Conservation (phyloP, 345 rosid species). For the Nephelium lappaceum region DNA sequence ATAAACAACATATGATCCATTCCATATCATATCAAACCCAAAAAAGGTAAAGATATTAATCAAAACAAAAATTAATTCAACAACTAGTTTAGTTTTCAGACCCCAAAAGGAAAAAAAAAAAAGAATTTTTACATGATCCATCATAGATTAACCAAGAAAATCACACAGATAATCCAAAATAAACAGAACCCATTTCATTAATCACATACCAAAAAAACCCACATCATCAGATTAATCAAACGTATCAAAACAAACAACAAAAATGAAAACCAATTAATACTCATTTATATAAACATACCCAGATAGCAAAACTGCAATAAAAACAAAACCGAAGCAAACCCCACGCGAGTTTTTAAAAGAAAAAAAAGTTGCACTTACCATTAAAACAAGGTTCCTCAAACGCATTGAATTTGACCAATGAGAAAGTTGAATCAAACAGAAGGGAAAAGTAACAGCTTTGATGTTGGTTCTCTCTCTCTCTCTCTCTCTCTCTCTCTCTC, state of each 20-base stretch:
- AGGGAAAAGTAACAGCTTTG: conserved; percentile 6
- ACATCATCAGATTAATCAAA: neutral
- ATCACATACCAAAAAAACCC: neutral
- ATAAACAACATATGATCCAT: neutral
- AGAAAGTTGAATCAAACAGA: conserved; percentile 10
- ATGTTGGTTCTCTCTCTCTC: neutral
- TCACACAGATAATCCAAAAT: neutral
- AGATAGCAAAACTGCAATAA: neutral
- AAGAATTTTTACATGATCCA: conserved; percentile 8
- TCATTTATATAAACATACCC: conserved; percentile 6
- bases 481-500: neutral
- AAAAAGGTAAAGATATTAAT: neutral
- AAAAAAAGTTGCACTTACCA: conserved; percentile 22
- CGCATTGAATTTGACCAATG: conserved; percentile 13
- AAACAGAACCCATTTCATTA: conserved; percentile 13
- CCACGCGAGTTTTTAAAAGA: conserved; percentile 3
- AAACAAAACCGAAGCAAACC: conserved; percentile 1
- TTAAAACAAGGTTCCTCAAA: conserved; percentile 12
- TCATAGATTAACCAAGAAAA: conserved; percentile 5
- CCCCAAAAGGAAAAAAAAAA: neutral
- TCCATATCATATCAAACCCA: neutral
- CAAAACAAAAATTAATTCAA: neutral
- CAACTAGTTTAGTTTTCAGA: neutral
- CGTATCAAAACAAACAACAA: neutral
- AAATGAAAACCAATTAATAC: conserved; percentile 4